Evolutionary conservation across 768 basidiomycete genomes (phyloP), one percentile per base, ranked within the genome.

Genomic region (Ramaria sp.): DNA sequence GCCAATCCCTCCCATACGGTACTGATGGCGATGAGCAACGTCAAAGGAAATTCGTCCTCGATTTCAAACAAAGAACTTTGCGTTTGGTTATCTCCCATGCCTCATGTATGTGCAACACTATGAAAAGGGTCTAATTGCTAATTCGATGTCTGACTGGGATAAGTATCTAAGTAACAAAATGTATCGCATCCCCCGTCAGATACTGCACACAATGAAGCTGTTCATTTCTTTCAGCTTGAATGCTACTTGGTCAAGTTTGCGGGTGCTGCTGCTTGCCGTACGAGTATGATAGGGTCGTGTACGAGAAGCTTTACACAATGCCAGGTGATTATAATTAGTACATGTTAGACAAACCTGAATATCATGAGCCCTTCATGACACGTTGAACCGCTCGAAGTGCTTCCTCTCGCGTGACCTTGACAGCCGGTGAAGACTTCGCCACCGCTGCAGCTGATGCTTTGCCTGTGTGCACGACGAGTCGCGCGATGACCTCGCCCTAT

Each of bases 401-500:
- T n/a, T 57, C 45, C 19, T 57, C 55, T 34, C 15, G 55, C n/a
- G 55, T 49, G 41, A 54, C 38, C 41, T 45, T 46, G 19, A 19
- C 19, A 12, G 19, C 10, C 10, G 42, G n/a, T 43, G 42, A 43
- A 11, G 48, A 27, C 11, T 9, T 42, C 4, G 27, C 41, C 20
- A 50, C 31, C 2, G 55, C 19, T 19, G 55, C 31, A 4, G 48
- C 34, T 2, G 55, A 37, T 10, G 55, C 49, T 10, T 33, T 38
- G 0, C 30, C 30, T 7, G 82, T 76, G 61, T 91, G 86, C 9
- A 91, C 82, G 17, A 86, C 72, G 0, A 84, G 74, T 3, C 90
- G 84, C 3, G 88, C 89, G 41, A 90, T 64, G 7, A 92, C 82
- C 65, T 92, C 88, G n/a, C 87, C 88, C 86, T 88, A 5, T 27